Percentiles rank a stretch among this genome's conserved stretches.
These are phyloP conservation scores for Pyronema domesticum DNA, from an alignment of 495 filamentous ascomycete genomes.

Conservation along the genomic window DNA sequence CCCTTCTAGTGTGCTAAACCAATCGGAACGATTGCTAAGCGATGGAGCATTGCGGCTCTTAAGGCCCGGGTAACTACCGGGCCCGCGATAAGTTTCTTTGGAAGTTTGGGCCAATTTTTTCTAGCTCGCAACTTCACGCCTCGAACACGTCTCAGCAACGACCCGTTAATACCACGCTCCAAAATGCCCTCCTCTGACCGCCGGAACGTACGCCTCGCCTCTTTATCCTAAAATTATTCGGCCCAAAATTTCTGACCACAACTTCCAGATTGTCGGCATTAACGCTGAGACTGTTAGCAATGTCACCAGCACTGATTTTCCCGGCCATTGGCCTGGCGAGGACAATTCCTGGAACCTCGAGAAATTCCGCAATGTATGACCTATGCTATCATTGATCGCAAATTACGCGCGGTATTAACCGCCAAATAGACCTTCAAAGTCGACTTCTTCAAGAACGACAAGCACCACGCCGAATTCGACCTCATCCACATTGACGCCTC, in stretches of 20 bases:
- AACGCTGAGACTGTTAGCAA: slow-evolving; percentile 77
- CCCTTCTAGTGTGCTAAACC: background rate
- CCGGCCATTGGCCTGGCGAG: slow-evolving; percentile 76
- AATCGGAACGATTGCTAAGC: background rate
- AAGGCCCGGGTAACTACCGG: background rate
- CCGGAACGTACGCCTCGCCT: background rate
- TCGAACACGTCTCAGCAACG: slow-evolving; percentile 1
- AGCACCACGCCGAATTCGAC: slow-evolving; percentile 64
- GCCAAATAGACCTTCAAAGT: slow-evolving; percentile 43
- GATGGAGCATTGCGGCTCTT: background rate
- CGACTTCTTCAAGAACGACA: slow-evolving; percentile 65
- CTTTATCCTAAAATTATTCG: background rate
- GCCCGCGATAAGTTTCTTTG: no score
- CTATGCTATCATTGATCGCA: background rate
- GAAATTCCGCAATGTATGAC: slow-evolving; percentile 37
- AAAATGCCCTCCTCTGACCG: background rate
- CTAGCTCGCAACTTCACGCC: slow-evolving; percentile 4
- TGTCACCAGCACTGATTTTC: slow-evolving; percentile 75
- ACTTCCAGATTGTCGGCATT: slow-evolving; percentile 57
- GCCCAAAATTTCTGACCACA: background rate
- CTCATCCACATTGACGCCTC: slow-evolving; percentile 79
- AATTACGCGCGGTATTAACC: background rate
- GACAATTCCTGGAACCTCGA: slow-evolving; percentile 73
- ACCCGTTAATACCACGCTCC: slow-evolving; percentile 7
- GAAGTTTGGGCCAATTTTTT: slow-evolving; percentile 1